Percentiles rank a stretch among this genome's conserved stretches.
Conservation (phyloP, 495 filamentous ascomycete genomes). For the Penicillium steckii region DNA sequence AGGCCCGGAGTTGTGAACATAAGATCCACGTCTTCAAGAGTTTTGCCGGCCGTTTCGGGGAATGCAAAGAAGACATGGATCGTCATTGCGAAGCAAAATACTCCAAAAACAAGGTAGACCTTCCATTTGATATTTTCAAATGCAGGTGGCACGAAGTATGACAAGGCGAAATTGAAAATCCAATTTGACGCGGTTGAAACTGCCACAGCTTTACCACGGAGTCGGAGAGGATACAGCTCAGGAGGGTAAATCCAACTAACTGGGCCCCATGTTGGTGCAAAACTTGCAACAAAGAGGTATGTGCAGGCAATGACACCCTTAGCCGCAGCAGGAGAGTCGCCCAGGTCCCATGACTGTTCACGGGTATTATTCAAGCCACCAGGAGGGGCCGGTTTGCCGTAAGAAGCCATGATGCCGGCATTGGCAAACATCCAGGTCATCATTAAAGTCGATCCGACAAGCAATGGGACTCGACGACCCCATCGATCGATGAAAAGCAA, state of each 20-base stretch:
- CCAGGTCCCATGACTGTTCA: slow-evolving; percentile 42
- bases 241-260: slow-evolving; percentile 68
- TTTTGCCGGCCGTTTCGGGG: slow-evolving; percentile 81
- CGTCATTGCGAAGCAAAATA: slow-evolving; percentile 70
- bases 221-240: slow-evolving; percentile 64
- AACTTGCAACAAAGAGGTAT: slow-evolving; percentile 65
- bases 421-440: slow-evolving; percentile 67
- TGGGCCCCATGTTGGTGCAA: slow-evolving; percentile 60
- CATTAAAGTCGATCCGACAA: slow-evolving; percentile 67
- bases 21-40: slow-evolving; percentile 70
- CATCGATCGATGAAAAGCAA: slow-evolving; percentile 61
- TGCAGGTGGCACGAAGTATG: slow-evolving; percentile 73
- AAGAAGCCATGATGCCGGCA: slow-evolving; percentile 60
- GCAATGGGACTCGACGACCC: slow-evolving; percentile 63
- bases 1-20: slow-evolving; percentile 66
- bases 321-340: slow-evolving; percentile 30
- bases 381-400: slow-evolving; percentile 52
- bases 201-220: slow-evolving; percentile 69
- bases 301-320: slow-evolving; percentile 62
- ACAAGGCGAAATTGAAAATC: slow-evolving; percentile 78
- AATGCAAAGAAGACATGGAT: slow-evolving; percentile 79
- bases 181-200: slow-evolving; percentile 71
- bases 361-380: slow-evolving; percentile 37
- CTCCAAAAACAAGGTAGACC: slow-evolving; percentile 72
- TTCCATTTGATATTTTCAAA: slow-evolving; percentile 74